Evolutionary conservation across 768 basidiomycete genomes (phyloP), one percentile per base, ranked within the genome.

Genomic region (Arthromyces matolae): DNA sequence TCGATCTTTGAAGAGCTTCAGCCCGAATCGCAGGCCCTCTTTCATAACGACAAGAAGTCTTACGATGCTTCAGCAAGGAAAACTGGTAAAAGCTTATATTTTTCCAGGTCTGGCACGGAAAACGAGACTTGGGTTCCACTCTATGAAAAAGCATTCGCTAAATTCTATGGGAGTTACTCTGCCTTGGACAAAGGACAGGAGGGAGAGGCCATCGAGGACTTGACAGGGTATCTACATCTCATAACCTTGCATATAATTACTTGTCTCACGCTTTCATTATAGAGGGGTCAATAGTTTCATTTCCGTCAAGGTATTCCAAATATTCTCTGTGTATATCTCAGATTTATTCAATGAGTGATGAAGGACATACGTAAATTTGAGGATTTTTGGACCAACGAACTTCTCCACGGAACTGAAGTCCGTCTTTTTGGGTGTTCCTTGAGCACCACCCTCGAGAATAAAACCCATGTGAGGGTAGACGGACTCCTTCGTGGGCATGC

Each of bases 91-190:
- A 62, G 63, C 4, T 61, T 81, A 31, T 73, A 73, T 48, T 82
- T 80, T 59, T 74, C 80, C 8, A 68, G 62, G 45, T 75, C 74
- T 6, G 70, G 64, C 2, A 69, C 70, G 6, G 64, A 75, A 9
- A 71, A 72, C 31, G 79, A 81, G 49, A 80, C 78, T 0, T 81
- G 79, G 79, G 76, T 80, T 2, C 75, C 80, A 1, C 60, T 82
- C 0, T 66, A 80, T n/a, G 80, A 82, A 56, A 82, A 82, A 52
- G 80, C 79, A 2, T 82, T 72, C 47, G 80, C 80, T 0, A 82
- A 82, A 52, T 56, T 79, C 2, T 76, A 82, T 50, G 78, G 73
- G 2, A 75, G 75, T 46, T 81, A 77, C 55, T 64, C 69, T 1
- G 63, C 73, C 1, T 50, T 81, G 31, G 49, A 55, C 16, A 69